Conservation (phyloP, 345 rosid genomes). For the Rhodamnia argentea region DNA sequence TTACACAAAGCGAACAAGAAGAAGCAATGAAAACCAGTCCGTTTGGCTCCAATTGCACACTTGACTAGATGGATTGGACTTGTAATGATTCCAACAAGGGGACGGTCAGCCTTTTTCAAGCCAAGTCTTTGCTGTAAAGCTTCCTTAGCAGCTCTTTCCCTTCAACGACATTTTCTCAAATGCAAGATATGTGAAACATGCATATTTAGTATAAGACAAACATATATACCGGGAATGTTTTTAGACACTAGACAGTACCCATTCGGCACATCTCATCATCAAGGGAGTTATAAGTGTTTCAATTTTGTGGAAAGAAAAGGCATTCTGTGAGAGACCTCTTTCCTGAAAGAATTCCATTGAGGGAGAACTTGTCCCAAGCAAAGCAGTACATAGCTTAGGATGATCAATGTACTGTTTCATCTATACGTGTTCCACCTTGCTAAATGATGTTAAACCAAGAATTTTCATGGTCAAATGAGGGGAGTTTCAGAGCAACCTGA, state of each 20-base stretch:
- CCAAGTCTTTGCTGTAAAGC: slow-evolving; percentile 73
- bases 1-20: background rate
- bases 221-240: background rate
- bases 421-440: too few species aligned
- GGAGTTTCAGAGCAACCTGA: too few species aligned
- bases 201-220: background rate
- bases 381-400: too few species aligned
- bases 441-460: too few species aligned
- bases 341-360: background rate
- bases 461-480: too few species aligned
- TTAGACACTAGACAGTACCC: background rate
- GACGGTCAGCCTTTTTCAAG: slow-evolving; percentile 44
- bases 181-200: slow-evolving; percentile 39
- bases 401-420: too few species aligned
- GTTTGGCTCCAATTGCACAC: slow-evolving; percentile 79
- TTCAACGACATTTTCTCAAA: slow-evolving; percentile 65
- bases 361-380: too few species aligned
- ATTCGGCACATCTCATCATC: background rate
- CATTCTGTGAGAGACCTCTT: background rate
- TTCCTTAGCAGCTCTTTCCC: slow-evolving; percentile 82
- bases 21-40: slow-evolving; percentile 57
- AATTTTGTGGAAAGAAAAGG: background rate
- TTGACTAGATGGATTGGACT: slow-evolving; percentile 82
- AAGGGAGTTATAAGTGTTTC: background rate
- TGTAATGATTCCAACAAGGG: slow-evolving; percentile 74